Percentiles rank a stretch among this genome's conserved stretches.
These are phyloP conservation scores for Candida ascalaphidarum DNA, from an alignment of 805 yeast genomes.

Conservation along the genomic window DNA sequence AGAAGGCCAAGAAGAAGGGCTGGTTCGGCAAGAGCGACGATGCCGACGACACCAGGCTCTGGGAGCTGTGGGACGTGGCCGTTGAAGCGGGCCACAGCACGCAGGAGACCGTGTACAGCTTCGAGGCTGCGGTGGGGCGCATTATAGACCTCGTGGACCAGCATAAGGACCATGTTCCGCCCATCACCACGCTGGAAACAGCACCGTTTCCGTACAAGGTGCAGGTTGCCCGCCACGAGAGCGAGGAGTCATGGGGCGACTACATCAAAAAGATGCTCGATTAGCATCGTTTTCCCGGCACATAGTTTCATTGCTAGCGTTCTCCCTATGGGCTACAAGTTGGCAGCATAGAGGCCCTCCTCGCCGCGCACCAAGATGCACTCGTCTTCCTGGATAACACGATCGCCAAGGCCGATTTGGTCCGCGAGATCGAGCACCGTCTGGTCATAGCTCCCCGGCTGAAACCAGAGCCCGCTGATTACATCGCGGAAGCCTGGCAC, in stretches of 20 bases:
- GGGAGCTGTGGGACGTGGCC: conserved; percentile 68
- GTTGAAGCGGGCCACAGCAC: conserved; percentile 24
- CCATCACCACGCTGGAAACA: conserved; percentile 56
- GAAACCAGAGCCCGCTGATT: conserved; percentile 67
- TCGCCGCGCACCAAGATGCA: conserved; percentile 72
- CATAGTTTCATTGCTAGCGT: too few species aligned
- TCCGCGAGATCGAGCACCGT: conserved; percentile 38
- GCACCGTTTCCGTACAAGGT: conserved; percentile 52
- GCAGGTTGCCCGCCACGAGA: conserved; percentile 12
- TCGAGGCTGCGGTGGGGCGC: conserved; percentile 31
- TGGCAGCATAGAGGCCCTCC: conserved; percentile 31
- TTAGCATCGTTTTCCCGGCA: too few species aligned
- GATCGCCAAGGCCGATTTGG: conserved; percentile 21
- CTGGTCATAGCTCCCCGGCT: conserved; percentile 68
- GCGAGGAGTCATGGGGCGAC: conserved; percentile 33
- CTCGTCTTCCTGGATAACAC: conserved; percentile 41
- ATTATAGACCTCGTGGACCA: conserved; percentile 47
- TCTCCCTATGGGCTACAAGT: conserved; percentile 17
- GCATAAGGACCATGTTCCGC: conserved; percentile 64
- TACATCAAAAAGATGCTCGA: conserved; percentile 16
- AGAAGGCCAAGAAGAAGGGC: conserved; percentile 35
- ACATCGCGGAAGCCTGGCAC: conserved; percentile 28
- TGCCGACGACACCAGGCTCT: conserved; percentile 36
- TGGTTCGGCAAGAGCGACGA: conserved; percentile 41
- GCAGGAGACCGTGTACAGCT: conserved; percentile 27